Evolutionary conservation across 2,329 filamentous ascomycete genomes (phyloP), one percentile per base, ranked within the genome.

Genomic region (Thelonectria rubi): DNA sequence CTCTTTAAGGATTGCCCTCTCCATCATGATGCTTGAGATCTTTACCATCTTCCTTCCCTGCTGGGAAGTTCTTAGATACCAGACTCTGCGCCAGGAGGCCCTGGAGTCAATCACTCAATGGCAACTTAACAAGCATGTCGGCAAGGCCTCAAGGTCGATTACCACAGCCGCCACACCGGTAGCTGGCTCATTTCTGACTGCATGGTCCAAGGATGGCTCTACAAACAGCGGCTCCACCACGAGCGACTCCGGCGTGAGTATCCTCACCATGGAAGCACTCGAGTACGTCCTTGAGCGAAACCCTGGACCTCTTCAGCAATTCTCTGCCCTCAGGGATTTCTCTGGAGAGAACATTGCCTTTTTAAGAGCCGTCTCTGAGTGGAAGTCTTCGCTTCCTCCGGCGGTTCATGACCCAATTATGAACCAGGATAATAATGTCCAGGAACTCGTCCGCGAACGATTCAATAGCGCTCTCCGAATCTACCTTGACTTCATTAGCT

Each of bases 331-430:
- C 2, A 81, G 83, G 42, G 88, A 91, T 65, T 90, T 91, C 71
- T 90, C 88, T 0, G 88, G 87, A 18, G 89, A 91, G 73, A 91
- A 91, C 69, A 87, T 91, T 65, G 84, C 87, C 34, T 91, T 91
- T 72, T 77, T 91, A 2, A 86, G 81, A 9, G 78, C 80, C n/a
- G 82, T 89, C 1, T 76, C 80, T 1, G 79, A 81, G 50, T 90
- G 86, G 85, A 87, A 85, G 71, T 68, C 71, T 3, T 75, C 73
- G 1, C 54, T 70, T 66, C 34, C 64, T 62, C 45, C 45, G 5
- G 47, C 37, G 3, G 14, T 55, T 1, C 6, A 37, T 37, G 34
- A 37, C 15, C 34, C 34, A 15, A 37, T 7, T 37, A 14, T 3
- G 34, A 37, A 7, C 15, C 9, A 37, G 6, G 34, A 37, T 37